A percentile compares a stretch with the other conserved stretches of the same genome.
phyloP scores from a whole-genome alignment of 2,329 filamentous ascomycete species.

The Daldinia sp. region DNA sequence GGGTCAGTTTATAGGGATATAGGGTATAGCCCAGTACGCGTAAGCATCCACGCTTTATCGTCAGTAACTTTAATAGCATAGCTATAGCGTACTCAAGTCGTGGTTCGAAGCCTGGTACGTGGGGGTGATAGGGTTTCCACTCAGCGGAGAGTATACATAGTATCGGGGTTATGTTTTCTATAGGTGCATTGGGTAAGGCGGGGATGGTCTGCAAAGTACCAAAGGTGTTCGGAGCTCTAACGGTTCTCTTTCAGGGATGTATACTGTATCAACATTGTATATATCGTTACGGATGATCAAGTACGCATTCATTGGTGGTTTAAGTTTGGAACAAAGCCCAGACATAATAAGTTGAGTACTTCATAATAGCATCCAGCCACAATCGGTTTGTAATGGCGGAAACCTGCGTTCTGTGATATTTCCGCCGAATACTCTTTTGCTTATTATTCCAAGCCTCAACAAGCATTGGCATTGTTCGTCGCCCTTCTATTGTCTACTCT shows the following conservation, averaged over 20 bases:
- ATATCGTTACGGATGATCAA: neutral
- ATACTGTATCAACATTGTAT: constrained; percentile 21
- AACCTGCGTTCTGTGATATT: neutral
- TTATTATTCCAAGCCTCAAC: neutral
- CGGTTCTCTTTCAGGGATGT: neutral
- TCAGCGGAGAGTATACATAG: constrained; percentile 1
- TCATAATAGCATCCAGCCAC: constrained; percentile 5
- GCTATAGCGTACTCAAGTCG: neutral
- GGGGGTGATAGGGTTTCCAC: neutral
- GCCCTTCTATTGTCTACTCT: neutral
- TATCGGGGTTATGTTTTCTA: constrained; percentile 1
- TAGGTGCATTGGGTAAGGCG: constrained; percentile 14
- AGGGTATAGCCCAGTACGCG: neutral
- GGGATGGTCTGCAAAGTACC: neutral
- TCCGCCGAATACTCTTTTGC: neutral
- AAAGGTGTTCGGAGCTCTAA: constrained; percentile 6
- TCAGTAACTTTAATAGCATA: neutral
- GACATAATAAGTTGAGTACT: constrained; percentile 13
- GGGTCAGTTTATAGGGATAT: neutral
- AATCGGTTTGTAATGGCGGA: constrained; percentile 6
- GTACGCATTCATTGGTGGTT: constrained; percentile 11
- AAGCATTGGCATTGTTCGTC: neutral
- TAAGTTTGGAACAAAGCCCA: constrained; percentile 17
- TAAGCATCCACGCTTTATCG: neutral
- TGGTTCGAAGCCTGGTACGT: neutral